Conservation (phyloP, 441 rosid species). For the Rhodomyrtus psidioides region DNA sequence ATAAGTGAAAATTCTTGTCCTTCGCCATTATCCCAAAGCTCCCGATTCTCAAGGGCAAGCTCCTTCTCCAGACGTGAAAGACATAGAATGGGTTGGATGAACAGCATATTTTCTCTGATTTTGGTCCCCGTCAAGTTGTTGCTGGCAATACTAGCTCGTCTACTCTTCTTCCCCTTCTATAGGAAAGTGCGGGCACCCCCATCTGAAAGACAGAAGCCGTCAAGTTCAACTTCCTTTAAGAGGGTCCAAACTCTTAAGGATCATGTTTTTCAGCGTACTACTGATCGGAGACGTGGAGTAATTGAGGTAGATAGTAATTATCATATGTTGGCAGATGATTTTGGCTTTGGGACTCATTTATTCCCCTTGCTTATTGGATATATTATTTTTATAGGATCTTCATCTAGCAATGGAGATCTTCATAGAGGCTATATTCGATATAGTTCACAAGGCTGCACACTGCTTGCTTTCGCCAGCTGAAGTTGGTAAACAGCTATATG, state of each 20-base stretch:
- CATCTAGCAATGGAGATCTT: slow-evolving; percentile 83
- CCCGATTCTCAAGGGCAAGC: slow-evolving; percentile 55
- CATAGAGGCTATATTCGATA: slow-evolving; percentile 78
- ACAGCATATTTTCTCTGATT: slow-evolving; percentile 50
- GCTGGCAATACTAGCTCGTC: slow-evolving; percentile 36
- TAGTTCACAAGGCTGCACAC: slow-evolving; percentile 67
- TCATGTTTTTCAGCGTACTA: slow-evolving; percentile 61
- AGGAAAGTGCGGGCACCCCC: slow-evolving; percentile 19
- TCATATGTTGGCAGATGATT: background rate
- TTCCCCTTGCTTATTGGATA: background rate
- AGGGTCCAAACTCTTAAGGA: slow-evolving; percentile 43
- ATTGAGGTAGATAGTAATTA: slow-evolving; percentile 52
- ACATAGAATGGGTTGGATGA: slow-evolving; percentile 40
- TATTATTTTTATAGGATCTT: slow-evolving; percentile 59
- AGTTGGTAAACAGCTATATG: slow-evolving; percentile 24
- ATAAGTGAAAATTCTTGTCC: slow-evolving; percentile 35
- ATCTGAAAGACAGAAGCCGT: slow-evolving; percentile 27
- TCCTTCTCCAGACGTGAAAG: slow-evolving; percentile 26
- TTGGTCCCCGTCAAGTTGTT: slow-evolving; percentile 49
- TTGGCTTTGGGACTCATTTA: background rate
- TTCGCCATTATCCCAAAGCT: slow-evolving; percentile 69
- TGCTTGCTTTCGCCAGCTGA: slow-evolving; percentile 71
- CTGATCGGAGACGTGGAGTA: slow-evolving; percentile 93
- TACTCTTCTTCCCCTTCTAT: slow-evolving; percentile 29
- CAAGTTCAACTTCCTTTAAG: slow-evolving; percentile 27